Base-by-base conservation (phyloP, 2,329 filamentous ascomycete species). In the Tolypocladium guangdongense region DNA sequence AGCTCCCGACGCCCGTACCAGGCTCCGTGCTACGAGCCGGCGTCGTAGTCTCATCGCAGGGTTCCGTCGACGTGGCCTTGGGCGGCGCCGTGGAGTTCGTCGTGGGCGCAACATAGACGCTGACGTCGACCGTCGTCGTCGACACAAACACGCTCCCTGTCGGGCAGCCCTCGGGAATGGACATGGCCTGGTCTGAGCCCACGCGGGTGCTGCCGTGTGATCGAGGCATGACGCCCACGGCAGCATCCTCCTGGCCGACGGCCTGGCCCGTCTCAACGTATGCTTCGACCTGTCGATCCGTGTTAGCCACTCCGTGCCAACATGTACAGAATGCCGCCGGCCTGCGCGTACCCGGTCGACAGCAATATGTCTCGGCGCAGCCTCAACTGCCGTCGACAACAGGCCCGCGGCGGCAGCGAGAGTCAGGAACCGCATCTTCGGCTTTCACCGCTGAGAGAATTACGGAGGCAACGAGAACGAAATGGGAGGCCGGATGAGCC, bases 111-210 rank as follows among this genome's bases (percentile, higher is more conserved):
- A 69, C 57, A 39, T 61, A 65, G 35, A 66, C 59, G 7, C 63
- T 66, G 8, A 66, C 58, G 30, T 71, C 68, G 8, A 69, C 51
- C 4, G 65, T 71, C 33, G 58, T 62, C 2, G 64, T 69, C 14
- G 63, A 64, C 50, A 65, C 55, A 14, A 65, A 53, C 5, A 66
- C 52, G 10, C 58, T 62, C 6, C 52, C 52, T 2, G 58, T 58
- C 27, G 63, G 60, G 20, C 65, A 67, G 14, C 59, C 59, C 10
- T 55, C 50, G 18, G 43, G 22, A n/a, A 50, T n/a, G 22, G 53
- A 36, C 51, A 32, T 30, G 49, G 49, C 27, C n/a, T 4, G 24
- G 27, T 27, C n/a, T 35, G 33, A 35, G 33, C 33, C 33, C 5
- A 5, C 16, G 33, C 5, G 18, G 38, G 20, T 30, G 2, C 16